Conservation (phyloP, 2,329 filamentous ascomycete species). For the Calonectria leucothoes region DNA sequence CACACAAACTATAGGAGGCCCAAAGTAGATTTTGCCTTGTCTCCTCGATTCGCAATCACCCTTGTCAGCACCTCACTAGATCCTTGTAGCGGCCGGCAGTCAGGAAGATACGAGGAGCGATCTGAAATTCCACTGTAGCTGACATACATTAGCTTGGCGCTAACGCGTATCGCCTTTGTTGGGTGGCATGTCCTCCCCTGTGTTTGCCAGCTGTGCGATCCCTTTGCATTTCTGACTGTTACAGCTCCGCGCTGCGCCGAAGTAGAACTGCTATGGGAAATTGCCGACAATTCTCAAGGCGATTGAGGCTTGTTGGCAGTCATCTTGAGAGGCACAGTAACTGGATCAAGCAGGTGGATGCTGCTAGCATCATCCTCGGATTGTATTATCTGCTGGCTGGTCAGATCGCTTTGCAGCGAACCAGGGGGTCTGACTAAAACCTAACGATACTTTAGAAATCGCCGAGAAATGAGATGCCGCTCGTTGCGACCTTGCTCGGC, state of each 20-base stretch:
- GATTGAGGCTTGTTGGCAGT: not conserved
- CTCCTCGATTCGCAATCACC: not conserved
- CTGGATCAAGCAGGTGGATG: not conserved
- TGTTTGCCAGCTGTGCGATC: not conserved
- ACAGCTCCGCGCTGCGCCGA: not conserved
- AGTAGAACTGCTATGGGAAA: not conserved
- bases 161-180: not conserved
- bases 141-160: not conserved
- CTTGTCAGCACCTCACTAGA: not conserved
- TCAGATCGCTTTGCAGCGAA: not conserved
- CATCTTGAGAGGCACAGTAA: not conserved
- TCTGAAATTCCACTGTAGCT: not conserved
- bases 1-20: not conserved
- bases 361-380: not conserved
- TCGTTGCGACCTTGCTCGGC: not conserved
- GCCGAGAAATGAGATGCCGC: not conserved
- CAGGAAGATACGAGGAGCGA: not conserved
- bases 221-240: not conserved
- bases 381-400: not conserved
- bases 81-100: not conserved
- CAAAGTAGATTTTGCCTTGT: not conserved
- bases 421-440: not conserved
- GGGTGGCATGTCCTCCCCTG: not conserved
- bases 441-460: not conserved
- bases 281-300: not conserved